Evolutionary conservation across 2,329 filamentous ascomycete genomes (phyloP).

Genomic region (Cadophora malorum): DNA sequence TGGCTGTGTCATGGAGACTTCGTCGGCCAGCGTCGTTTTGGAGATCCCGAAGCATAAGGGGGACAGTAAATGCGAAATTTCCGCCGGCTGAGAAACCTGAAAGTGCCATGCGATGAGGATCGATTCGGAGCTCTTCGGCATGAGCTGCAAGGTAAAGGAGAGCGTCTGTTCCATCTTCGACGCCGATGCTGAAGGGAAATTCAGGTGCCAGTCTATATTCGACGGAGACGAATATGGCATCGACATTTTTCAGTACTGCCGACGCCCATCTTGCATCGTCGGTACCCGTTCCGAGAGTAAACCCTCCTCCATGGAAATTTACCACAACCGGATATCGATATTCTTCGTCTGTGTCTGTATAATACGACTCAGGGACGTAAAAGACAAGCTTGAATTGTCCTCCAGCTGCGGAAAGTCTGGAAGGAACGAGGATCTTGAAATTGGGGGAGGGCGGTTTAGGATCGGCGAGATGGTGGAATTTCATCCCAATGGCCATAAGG

Average conservation of each 20-base stretch:
- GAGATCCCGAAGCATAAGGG: conserved; percentile 53
- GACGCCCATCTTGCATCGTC: conserved; percentile 68
- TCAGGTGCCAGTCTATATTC: conserved; percentile 73
- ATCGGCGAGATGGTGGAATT: conserved; percentile 44
- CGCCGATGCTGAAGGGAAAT: conserved; percentile 66
- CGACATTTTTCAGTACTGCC: conserved; percentile 56
- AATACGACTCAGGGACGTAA: conserved; percentile 51
- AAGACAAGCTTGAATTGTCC: conserved; percentile 50
- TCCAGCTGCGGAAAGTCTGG: conserved; percentile 39
- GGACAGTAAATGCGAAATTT: conserved; percentile 50
- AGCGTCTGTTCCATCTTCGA: conserved; percentile 71
- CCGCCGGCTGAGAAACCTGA: conserved; percentile 65
- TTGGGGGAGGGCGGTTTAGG: conserved; percentile 42
- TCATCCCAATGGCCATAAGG: conserved; percentile 46
- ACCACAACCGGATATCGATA: conserved; percentile 59
- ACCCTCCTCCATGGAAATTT: conserved; percentile 73
- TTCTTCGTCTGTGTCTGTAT: conserved; percentile 37
- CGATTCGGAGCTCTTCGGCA: conserved; percentile 62
- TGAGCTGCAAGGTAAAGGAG: conserved; percentile 65
- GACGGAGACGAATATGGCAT: conserved; percentile 66
- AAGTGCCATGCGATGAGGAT: conserved; percentile 61
- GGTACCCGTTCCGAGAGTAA: conserved; percentile 66
- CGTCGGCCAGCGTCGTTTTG: conserved; percentile 48
- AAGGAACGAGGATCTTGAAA: conserved; percentile 45
- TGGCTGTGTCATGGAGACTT: conserved; percentile 36